These are phyloP conservation scores for Diaporthe amygdali DNA, from an alignment of 2,329 filamentous ascomycete species.

Conservation along the genomic window DNA sequence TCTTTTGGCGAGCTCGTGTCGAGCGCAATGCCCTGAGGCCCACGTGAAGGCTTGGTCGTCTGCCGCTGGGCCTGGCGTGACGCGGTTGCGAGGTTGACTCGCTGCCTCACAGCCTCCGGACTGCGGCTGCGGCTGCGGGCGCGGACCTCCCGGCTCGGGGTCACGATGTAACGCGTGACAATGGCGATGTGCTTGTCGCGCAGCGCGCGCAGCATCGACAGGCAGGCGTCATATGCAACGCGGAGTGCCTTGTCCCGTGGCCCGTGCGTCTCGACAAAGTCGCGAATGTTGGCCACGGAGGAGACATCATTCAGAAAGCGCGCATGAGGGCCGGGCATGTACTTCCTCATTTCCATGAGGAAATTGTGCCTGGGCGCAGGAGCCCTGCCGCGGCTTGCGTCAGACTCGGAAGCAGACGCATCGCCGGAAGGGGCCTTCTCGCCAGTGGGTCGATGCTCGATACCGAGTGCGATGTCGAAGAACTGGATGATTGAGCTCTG, in stretches of 20 bases:
- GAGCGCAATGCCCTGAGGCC: conserved; percentile 33
- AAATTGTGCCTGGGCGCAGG: conserved; percentile 78
- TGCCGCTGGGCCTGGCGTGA: conserved; percentile 46
- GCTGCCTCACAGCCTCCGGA: conserved; percentile 54
- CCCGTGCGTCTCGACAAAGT: conserved; percentile 71
- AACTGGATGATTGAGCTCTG: conserved; percentile 98
- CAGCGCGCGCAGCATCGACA: conserved; percentile 72
- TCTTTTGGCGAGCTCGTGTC: conserved; percentile 32
- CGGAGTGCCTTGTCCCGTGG: conserved; percentile 68
- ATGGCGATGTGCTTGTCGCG: conserved; percentile 96
- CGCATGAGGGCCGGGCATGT: conserved; percentile 94
- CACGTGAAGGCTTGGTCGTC: conserved; percentile 9
- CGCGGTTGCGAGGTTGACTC: conserved; percentile 67
- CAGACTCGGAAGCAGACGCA: conserved; percentile 47
- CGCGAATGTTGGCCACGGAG: conserved; percentile 82
- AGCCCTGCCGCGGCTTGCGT: conserved; percentile 43
- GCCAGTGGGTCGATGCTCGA: conserved; percentile 90
- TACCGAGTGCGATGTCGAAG: conserved; percentile 89
- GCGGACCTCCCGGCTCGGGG: conserved; percentile 79
- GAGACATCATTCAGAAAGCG: conserved; percentile 85
- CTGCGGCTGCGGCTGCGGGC: conserved; percentile 66
- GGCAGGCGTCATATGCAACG: conserved; percentile 87
- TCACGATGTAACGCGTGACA: conserved; percentile 92
- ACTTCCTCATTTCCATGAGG: conserved; percentile 93
- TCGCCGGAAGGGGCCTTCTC: conserved; percentile 59